These are phyloP conservation scores for Datisca glomerata DNA, from an alignment of 306 rosid genomes.

Conservation along the genomic window DNA sequence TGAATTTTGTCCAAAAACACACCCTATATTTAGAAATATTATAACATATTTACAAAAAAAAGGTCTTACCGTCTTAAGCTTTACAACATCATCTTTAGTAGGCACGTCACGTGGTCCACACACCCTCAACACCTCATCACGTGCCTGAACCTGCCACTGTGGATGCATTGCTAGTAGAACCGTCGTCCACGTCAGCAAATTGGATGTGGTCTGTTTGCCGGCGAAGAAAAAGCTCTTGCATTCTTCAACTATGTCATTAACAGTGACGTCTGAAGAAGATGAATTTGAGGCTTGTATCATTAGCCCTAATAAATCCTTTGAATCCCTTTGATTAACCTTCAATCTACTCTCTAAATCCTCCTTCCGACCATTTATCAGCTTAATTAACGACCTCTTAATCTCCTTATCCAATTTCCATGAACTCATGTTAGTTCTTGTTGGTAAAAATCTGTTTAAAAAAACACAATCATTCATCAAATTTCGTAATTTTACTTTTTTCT, in stretches of 20 bases:
- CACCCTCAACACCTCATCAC: constrained; percentile 67
- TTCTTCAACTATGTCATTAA: constrained; percentile 86
- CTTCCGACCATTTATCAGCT: constrained; percentile 36
- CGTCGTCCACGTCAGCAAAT: constrained; percentile 96
- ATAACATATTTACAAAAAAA: background rate
- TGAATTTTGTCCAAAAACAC: background rate
- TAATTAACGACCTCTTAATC: constrained; percentile 44
- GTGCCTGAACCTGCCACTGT: constrained; percentile 87
- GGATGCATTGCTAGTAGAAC: constrained; percentile 95
- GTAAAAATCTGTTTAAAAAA: constrained; percentile 70
- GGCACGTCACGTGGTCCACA: constrained; percentile 90
- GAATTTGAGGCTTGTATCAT: constrained; percentile 59
- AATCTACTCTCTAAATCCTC: constrained; percentile 5
- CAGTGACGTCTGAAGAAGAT: constrained; percentile 28
- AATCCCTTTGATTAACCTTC: constrained; percentile 18
- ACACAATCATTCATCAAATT: too few species aligned
- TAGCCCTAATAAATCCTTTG: constrained; percentile 68
- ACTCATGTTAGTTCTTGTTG: constrained; percentile 60
- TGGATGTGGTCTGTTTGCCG: constrained; percentile 97
- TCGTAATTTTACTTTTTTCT: too few species aligned
- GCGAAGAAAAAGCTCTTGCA: constrained; percentile 99
- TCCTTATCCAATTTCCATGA: constrained; percentile 75
- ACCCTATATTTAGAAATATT: background rate
- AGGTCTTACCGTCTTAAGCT: constrained; percentile 74
- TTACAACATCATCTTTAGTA: constrained; percentile 52